Conservation (phyloP, 306 rosid species). For the Cucumis hystrix region DNA sequence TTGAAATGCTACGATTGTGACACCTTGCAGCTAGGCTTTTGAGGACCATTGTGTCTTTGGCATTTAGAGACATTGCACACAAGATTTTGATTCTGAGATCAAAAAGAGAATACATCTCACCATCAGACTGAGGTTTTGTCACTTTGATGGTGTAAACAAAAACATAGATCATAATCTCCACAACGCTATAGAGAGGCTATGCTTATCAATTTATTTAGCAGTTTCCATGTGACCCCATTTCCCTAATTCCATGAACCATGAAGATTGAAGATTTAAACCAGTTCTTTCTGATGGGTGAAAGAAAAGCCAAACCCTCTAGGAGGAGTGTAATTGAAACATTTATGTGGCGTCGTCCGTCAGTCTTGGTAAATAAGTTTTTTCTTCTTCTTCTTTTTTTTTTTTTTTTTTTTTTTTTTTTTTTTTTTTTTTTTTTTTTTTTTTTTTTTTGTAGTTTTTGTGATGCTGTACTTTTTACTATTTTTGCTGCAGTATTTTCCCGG, state of each 20-base stretch:
- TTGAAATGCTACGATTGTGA: too few species aligned
- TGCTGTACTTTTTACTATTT: background rate
- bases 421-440: too few species aligned
- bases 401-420: too few species aligned
- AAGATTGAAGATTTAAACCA: background rate
- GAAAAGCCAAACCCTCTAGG: background rate
- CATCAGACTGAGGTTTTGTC: background rate
- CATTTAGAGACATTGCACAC: too few species aligned
- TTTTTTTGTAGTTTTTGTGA: too few species aligned
- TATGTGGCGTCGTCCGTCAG: background rate
- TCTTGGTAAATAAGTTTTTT: too few species aligned
- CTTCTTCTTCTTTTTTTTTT: too few species aligned
- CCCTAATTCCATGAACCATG: background rate
- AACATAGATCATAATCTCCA: background rate
- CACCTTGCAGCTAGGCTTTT: too few species aligned
- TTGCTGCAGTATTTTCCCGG: background rate
- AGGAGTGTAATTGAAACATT: background rate
- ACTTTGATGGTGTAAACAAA: background rate
- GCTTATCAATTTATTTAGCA: background rate
- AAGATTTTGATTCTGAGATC: background rate
- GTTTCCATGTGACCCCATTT: background rate
- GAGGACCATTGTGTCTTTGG: too few species aligned
- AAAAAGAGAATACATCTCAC: background rate
- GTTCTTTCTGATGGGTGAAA: background rate
- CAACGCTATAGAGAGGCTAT: background rate